Evolutionary conservation across 352 stramenopile genomes (phyloP).

Genomic region (Plasmopara halstedii): DNA sequence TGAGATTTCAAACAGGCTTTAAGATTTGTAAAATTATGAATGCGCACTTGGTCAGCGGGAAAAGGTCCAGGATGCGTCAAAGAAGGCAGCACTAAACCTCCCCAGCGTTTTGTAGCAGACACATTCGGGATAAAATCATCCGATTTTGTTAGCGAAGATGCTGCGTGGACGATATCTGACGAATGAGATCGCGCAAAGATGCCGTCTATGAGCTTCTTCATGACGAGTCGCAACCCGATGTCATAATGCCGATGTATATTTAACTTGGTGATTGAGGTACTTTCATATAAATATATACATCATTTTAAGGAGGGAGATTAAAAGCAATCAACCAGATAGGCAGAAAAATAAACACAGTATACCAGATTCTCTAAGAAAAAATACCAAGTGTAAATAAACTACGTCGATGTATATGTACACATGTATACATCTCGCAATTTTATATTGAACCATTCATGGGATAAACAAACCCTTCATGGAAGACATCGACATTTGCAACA

Average conservation of each 20-base stretch:
- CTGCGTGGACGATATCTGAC: conserved; percentile 2
- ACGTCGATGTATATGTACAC: too few relatives aligned
- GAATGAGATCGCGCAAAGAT: conserved; percentile 42
- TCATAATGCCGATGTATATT: neutral
- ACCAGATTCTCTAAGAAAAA: too few relatives aligned
- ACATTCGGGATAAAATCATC: neutral
- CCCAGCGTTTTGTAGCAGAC: conserved; percentile 5
- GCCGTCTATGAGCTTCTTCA: conserved; percentile 67
- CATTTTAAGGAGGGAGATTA: too few relatives aligned
- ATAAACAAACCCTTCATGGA: too few relatives aligned
- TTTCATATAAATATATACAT: too few relatives aligned
- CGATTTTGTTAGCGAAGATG: neutral
- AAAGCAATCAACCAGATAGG: too few relatives aligned
- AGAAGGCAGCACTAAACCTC: conserved; percentile 11
- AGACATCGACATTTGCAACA: too few relatives aligned
- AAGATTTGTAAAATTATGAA: neutral
- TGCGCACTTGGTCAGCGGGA: conserved; percentile 9
- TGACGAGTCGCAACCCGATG: conserved; percentile 7
- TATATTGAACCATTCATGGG: too few relatives aligned
- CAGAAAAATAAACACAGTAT: too few relatives aligned
- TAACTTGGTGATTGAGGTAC: neutral
- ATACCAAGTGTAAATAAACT: too few relatives aligned
- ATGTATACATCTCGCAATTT: too few relatives aligned
- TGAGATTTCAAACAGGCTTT: too few relatives aligned
- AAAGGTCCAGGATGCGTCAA: neutral